Evolutionary conservation across 495 filamentous ascomycete genomes (phyloP), one percentile per base, ranked within the genome.

Genomic region (Xylaria nigripes): DNA sequence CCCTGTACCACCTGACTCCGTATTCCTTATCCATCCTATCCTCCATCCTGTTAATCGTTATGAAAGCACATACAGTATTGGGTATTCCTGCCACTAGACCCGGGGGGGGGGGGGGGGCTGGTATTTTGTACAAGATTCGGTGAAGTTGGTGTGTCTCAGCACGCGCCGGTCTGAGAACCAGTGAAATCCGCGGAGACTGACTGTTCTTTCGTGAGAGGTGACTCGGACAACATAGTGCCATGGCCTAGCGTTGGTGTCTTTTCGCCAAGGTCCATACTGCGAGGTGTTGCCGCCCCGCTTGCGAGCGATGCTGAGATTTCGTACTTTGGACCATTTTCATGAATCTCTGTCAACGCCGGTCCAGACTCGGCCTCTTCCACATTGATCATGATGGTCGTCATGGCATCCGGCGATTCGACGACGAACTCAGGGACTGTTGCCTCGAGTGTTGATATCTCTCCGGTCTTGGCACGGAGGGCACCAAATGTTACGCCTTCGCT

Each of bases 401-500:
- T 3, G 1, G 58, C 54, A 22, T 65, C 56, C 25, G 55, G 50
- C 22, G 57, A 6, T 1, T 60, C 24, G 54, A 47, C 12, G 55
- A 54, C 27, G 2, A 48, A 34, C 32, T 46, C 16, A 15, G 54
- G 18, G 6, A 46, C 13, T 24, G 43, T 32, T 18, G 45, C 19
- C 7, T 29, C 59, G 13, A 58, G 38, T 10, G 45, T 48, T 1
- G 61, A 48, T n/a, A 47, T 29, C 18, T 58, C 51, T 5, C 56
- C 63, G 2, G 61, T 54, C 34, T 58, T 65, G 29, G 54, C 61
- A 19, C 61, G 61, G n/a, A 46, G 9, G 21, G 63, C 62, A 7
- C 57, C 67, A 34, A 70, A 59, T 8, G 69, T 67, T n/a, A 67
- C 70, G 43, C 69, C 62, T 48, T 70, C 56, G 45, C 54, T 68